Evolutionary conservation across 2,329 filamentous ascomycete species (phyloP).

Genomic region (Tympanopsis confertula): DNA sequence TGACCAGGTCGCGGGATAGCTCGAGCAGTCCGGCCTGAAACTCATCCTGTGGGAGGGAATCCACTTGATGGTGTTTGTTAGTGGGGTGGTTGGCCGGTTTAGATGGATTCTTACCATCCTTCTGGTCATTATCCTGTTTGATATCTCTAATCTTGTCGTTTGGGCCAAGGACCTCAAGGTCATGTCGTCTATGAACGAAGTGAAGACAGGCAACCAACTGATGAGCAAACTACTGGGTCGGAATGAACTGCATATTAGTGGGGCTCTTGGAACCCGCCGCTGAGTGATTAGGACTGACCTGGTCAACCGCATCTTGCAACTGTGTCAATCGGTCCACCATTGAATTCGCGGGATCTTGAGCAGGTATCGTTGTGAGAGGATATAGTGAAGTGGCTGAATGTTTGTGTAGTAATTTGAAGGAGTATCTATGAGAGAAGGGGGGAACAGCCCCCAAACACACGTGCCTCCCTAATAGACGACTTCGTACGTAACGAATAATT

Average conservation of each 20-base stretch:
- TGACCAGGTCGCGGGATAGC: conserved; percentile 63
- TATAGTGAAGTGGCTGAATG: too few relatives aligned
- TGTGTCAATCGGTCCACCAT: conserved; percentile 74
- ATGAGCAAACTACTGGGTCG: conserved; percentile 41
- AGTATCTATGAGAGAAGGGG: too few relatives aligned
- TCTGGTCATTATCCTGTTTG: conserved; percentile 38
- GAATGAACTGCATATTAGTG: conserved; percentile 5
- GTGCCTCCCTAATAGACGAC: too few relatives aligned
- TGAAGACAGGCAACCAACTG: conserved; percentile 59
- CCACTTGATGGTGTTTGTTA: conserved; percentile 27
- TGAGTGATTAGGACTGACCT: too few relatives aligned
- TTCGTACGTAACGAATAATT: too few relatives aligned
- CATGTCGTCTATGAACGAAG: conserved; percentile 58
- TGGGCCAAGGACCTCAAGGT: conserved; percentile 45
- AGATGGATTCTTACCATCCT: too few relatives aligned
- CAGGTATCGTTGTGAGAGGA: too few relatives aligned
- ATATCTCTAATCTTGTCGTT: conserved; percentile 47
- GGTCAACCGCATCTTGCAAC: conserved; percentile 73
- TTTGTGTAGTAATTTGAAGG: too few relatives aligned
- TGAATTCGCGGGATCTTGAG: conserved; percentile 4
- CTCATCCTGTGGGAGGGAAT: conserved; percentile 48
- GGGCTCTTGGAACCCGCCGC: conserved; percentile 8
- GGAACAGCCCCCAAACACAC: too few relatives aligned
- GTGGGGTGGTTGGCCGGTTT: conserved; percentile 2
- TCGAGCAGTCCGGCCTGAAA: conserved; percentile 61